These are phyloP conservation scores for Zymoseptoria crescenta DNA, from an alignment of 2,329 filamentous ascomycete species.

Conservation along the genomic window DNA sequence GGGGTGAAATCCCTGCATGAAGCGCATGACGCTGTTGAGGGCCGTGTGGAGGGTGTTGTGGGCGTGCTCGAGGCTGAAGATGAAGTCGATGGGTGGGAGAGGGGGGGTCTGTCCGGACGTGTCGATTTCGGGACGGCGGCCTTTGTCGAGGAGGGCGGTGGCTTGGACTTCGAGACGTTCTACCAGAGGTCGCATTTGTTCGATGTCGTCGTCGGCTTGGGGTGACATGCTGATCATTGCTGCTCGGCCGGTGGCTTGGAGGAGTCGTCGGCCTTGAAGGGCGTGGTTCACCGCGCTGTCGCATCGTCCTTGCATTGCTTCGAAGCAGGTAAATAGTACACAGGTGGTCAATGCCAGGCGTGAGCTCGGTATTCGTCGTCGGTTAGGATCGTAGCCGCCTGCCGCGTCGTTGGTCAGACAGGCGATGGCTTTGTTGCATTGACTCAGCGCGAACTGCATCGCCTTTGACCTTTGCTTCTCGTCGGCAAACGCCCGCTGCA, in stretches of 20 bases:
- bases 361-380: constrained; percentile 17
- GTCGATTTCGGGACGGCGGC: constrained; percentile 22
- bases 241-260: constrained; percentile 20
- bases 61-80: constrained; percentile 28
- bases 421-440: constrained; percentile 28
- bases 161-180: constrained; percentile 28
- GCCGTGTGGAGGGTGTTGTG: constrained; percentile 26
- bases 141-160: constrained; percentile 26
- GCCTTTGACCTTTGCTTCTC: constrained; percentile 25
- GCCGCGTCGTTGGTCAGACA: constrained; percentile 22
- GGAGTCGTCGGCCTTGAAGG: constrained; percentile 23
- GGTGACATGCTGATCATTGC: constrained; percentile 17
- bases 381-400: constrained; percentile 9
- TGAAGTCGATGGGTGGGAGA: constrained; percentile 22
- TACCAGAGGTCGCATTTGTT: constrained; percentile 27
- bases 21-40: constrained; percentile 29
- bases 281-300: constrained; percentile 29
- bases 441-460: constrained; percentile 27
- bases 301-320: constrained; percentile 29
- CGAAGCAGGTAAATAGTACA: constrained; percentile 29
- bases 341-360: constrained; percentile 26
- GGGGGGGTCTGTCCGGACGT: constrained; percentile 20
- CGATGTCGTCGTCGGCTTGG: constrained; percentile 24
- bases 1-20: constrained; percentile 26
- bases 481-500: constrained; percentile 25